These are phyloP conservation scores for Tephrocybe sp. DNA, from an alignment of 768 basidiomycete species.

Conservation along the genomic window DNA sequence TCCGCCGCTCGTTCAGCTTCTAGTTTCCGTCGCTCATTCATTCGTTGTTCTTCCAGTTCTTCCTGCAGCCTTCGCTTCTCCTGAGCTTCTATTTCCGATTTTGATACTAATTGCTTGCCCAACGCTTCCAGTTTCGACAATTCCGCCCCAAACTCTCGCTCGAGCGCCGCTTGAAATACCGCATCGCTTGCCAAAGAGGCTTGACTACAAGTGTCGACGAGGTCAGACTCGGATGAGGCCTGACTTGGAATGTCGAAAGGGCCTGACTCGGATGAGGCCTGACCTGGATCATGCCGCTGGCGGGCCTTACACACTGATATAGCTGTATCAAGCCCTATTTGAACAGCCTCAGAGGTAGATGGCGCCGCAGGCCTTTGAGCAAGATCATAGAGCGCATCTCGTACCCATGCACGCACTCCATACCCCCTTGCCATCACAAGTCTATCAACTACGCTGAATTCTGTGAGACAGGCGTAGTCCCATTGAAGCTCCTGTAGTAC, in stretches of 20 bases:
- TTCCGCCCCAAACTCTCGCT: neutral
- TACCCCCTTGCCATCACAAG: conserved; percentile 4
- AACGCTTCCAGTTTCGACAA: neutral
- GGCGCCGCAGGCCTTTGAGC: neutral
- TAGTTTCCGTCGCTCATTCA: neutral
- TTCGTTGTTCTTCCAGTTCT: neutral
- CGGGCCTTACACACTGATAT: conserved; percentile 4
- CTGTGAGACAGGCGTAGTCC: neutral
- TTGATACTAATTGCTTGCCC: neutral
- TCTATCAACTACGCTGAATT: neutral
- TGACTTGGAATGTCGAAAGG: no score
- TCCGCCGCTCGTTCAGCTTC: neutral
- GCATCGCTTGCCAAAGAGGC: neutral
- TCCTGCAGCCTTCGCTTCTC: neutral
- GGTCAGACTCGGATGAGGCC: no score
- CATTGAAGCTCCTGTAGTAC: neutral
- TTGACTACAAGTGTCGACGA: no score
- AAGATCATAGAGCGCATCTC: conserved; percentile 3
- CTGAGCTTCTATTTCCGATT: neutral
- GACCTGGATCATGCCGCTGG: neutral
- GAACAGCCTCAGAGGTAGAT: conserved; percentile 1
- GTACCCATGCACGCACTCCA: conserved; percentile 5
- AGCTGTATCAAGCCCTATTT: conserved; percentile 6
- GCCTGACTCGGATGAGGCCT: no score
- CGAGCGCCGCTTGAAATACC: neutral